These are phyloP conservation scores for Xylariaceae sp. DNA, from an alignment of 2,329 filamentous ascomycete species.

Conservation along the genomic window DNA sequence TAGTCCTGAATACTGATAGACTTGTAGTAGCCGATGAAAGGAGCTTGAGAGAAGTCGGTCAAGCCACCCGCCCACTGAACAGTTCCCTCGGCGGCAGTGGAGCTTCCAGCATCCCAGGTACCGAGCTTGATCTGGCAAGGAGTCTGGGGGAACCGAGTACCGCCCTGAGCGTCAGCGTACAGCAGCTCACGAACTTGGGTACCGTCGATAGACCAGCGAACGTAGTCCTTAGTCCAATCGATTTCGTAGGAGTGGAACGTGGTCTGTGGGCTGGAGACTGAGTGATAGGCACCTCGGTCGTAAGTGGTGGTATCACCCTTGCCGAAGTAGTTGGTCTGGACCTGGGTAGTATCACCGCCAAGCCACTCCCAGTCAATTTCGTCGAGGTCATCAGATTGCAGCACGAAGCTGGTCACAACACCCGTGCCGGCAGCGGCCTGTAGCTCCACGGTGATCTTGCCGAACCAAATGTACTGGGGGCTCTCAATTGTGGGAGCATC, in stretches of 20 bases:
- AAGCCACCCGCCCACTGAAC: slow-evolving; percentile 65
- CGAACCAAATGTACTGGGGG: slow-evolving; percentile 95
- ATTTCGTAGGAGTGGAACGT: slow-evolving; percentile 62
- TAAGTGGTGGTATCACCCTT: slow-evolving; percentile 66
- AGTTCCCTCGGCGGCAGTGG: slow-evolving; percentile 62
- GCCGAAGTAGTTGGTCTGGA: slow-evolving; percentile 83
- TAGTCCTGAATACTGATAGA: slow-evolving; percentile 51
- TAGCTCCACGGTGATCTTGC: slow-evolving; percentile 73
- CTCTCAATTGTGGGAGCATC: slow-evolving; percentile 70
- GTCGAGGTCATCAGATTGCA: slow-evolving; percentile 87
- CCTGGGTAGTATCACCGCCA: slow-evolving; percentile 67
- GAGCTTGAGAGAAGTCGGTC: slow-evolving; percentile 47
- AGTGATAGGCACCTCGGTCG: slow-evolving; percentile 62
- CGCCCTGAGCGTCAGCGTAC: slow-evolving; percentile 53
- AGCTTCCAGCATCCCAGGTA: slow-evolving; percentile 59
- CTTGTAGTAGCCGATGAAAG: slow-evolving; percentile 55
- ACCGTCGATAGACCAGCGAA: slow-evolving; percentile 64
- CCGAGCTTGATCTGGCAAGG: slow-evolving; percentile 69
- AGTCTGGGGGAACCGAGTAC: slow-evolving; percentile 64
- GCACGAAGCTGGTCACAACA: slow-evolving; percentile 83
- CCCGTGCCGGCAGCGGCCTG: slow-evolving; percentile 77
- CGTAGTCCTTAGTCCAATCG: slow-evolving; percentile 61
- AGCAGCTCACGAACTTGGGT: slow-evolving; percentile 56
- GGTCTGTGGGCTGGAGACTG: slow-evolving; percentile 49
- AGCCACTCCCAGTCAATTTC: slow-evolving; percentile 98